Base-by-base conservation (phyloP, 2,329 filamentous ascomycete species). In the Nannizziopsis barbatae region DNA sequence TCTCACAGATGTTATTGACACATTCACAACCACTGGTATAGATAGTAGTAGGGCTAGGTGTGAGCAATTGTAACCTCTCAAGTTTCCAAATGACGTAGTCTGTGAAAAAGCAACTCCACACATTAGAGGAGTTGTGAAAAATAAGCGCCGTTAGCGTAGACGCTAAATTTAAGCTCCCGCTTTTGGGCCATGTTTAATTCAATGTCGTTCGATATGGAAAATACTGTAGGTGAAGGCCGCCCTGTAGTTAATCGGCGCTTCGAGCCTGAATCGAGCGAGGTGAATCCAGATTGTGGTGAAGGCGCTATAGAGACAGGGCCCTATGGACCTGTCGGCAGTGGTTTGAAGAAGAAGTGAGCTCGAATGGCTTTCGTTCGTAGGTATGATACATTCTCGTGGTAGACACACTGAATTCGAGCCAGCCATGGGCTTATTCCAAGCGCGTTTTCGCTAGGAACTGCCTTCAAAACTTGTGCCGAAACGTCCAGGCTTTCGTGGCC, bases 91-190 rank as follows among this genome's bases (percentile, higher is more conserved):
- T 45, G 33, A 39, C 42, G 33, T 45, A 36, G 17, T n/a, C 33
- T 4, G 33, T 37, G 47, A 18, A 38, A 22, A 35, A 2, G 12
- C 15, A 10, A 14, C 17, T 11, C 31, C 12, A 18, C 47, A 27
- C 40, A 49, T 18, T 44, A 41, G 17, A 22, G 37, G 18, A 15
- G 17, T 8, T 38, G 43, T 50, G 43, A 38, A 22, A 31, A 43
- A 30, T 37, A 49, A 49, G 31, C 33, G 18, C 10, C 8, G 8
- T 46, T 50, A 50, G 39, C 49, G 43, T 22, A 36, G 8, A 14
- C 49, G 49, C 44, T 50, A 50, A 47, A 22, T 31, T 47, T 50
- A 45, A 50, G 42, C 48, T 46, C 43, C 42, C 43, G 43, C 12
- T 18, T 35, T 22, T 46, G 14, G 31, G 6, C n/a, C 40, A 20